phyloP scores from a whole-genome alignment of 2,329 filamentous ascomycete genomes.

The Ilyonectria sp. region DNA sequence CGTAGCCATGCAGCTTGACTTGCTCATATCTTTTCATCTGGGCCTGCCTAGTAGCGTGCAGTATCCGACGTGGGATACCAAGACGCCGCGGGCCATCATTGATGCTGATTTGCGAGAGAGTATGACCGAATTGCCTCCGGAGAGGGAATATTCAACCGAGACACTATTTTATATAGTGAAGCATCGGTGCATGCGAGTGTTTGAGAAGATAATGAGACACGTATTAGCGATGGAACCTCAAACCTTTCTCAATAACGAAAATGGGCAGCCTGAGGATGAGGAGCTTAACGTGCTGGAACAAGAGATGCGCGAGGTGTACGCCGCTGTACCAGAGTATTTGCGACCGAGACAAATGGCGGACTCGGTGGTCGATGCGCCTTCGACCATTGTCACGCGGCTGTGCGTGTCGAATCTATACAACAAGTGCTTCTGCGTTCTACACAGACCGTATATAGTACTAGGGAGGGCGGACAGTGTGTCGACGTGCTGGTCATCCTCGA shows the following conservation, averaged over 20 bases:
- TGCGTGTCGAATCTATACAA: conserved; percentile 13
- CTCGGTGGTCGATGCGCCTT: conserved; percentile 5
- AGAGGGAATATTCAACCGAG: conserved; percentile 5
- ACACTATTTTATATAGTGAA: conserved; percentile 11
- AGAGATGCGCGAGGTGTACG: conserved; percentile 1
- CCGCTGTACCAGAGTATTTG: not conserved
- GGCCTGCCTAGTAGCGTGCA: conserved; percentile 9
- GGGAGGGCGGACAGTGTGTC: not conserved
- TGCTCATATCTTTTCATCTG: conserved; percentile 8
- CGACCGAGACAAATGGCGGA: not conserved
- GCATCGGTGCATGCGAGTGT: conserved; percentile 7
- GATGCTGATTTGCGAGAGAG: not conserved
- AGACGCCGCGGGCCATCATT: conserved; percentile 5
- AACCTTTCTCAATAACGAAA: not conserved
- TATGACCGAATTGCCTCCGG: conserved; percentile 6
- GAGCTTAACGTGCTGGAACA: not conserved
- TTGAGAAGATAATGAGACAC: conserved; percentile 5
- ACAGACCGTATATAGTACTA: not conserved
- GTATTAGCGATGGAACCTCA: not conserved
- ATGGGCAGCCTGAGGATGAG: not conserved
- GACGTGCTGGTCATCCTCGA: not conserved
- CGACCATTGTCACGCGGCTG: conserved; percentile 1
- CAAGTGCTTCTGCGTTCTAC: conserved; percentile 9
- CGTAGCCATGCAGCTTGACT: conserved; percentile 13
- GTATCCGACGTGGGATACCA: conserved; percentile 11